A percentile compares a stretch with the other conserved stretches of the same genome.
Conservation (phyloP, 495 filamentous ascomycete genomes). For the Stereocaulon alpinum region DNA sequence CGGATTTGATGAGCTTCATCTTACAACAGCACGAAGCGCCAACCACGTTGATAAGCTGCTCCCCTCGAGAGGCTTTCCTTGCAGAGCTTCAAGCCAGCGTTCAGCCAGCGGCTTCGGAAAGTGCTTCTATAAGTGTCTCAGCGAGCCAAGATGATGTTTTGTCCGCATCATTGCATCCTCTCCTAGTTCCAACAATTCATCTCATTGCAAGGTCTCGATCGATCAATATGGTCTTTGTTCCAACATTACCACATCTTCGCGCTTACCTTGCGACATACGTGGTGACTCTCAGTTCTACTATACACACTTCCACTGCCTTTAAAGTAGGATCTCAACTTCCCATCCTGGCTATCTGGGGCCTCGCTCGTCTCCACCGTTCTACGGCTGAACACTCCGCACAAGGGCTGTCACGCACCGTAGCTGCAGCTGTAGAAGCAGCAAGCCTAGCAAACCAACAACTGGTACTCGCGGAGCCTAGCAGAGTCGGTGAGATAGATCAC, state of each 20-base stretch:
- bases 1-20: constrained; percentile 53
- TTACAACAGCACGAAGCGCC: constrained; percentile 43
- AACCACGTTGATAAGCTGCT: constrained; percentile 62
- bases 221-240: constrained; percentile 58
- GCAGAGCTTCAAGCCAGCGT: constrained; percentile 32
- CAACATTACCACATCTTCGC: constrained; percentile 64
- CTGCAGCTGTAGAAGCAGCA: constrained; percentile 57
- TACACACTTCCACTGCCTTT: constrained; percentile 18
- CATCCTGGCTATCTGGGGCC: constrained; percentile 53
- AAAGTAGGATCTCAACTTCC: constrained; percentile 18
- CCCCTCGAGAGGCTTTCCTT: constrained; percentile 53
- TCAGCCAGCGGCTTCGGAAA: not conserved
- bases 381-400: constrained; percentile 79
- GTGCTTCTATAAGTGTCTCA: not conserved
- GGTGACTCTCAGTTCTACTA: constrained; percentile 20
- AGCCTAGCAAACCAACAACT: constrained; percentile 27
- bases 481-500: constrained; percentile 19
- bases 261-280: constrained; percentile 56
- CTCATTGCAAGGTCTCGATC: constrained; percentile 56
- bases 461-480: constrained; percentile 33
- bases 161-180: constrained; percentile 23
- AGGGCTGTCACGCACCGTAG: constrained; percentile 60
- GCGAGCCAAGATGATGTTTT: constrained; percentile 10
- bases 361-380: constrained; percentile 54
- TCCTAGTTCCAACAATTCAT: constrained; percentile 56